Evolutionary conservation across 1,284 basidiomycete genomes (phyloP).

Genomic region (Trichosporon faecale): DNA sequence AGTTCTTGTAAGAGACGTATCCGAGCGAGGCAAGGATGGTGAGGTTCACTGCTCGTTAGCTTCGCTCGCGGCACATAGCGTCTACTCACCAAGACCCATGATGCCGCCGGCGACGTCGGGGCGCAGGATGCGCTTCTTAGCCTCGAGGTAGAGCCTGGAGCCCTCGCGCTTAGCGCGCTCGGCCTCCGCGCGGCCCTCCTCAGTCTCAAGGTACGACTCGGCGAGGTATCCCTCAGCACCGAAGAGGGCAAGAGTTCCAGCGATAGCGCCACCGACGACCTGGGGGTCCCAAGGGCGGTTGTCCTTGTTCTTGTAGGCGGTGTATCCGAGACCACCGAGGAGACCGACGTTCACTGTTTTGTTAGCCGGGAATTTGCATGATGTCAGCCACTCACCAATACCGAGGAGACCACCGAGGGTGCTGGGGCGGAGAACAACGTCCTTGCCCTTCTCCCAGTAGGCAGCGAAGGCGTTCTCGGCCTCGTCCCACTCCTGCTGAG

Average conservation of each 20-base stretch:
- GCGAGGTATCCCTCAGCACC: conserved; percentile 62
- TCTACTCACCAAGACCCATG: conserved; percentile 60
- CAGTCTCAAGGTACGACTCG: conserved; percentile 63
- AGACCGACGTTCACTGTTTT: conserved; percentile 67
- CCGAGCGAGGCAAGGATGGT: conserved; percentile 65
- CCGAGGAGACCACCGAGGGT: conserved; percentile 71
- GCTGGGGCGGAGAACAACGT: conserved; percentile 64
- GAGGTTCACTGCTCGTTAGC: conserved; percentile 60
- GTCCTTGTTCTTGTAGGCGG: conserved; percentile 64
- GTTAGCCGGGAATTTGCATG: conserved; percentile 29
- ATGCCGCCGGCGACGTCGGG: conserved; percentile 68
- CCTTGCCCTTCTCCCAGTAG: conserved; percentile 61
- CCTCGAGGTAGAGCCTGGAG: conserved; percentile 60
- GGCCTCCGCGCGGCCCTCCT: conserved; percentile 61
- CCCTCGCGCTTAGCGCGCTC: conserved; percentile 63
- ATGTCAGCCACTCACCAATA: conserved; percentile 56
- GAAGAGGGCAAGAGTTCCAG: conserved; percentile 60
- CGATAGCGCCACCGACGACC: conserved; percentile 59
- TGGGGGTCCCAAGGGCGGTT: conserved; percentile 62
- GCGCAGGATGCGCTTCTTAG: conserved; percentile 63
- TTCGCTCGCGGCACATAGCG: background rate
- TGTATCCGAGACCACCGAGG: conserved; percentile 62
- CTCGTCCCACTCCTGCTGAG: conserved; percentile 53
- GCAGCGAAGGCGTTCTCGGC: conserved; percentile 59
- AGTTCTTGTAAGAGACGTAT: conserved; percentile 67